A percentile compares a stretch with the other conserved stretches of the same genome.
phyloP scores from a whole-genome alignment of 2,329 filamentous ascomycete genomes.

The Bipolaris sorokiniana region DNA sequence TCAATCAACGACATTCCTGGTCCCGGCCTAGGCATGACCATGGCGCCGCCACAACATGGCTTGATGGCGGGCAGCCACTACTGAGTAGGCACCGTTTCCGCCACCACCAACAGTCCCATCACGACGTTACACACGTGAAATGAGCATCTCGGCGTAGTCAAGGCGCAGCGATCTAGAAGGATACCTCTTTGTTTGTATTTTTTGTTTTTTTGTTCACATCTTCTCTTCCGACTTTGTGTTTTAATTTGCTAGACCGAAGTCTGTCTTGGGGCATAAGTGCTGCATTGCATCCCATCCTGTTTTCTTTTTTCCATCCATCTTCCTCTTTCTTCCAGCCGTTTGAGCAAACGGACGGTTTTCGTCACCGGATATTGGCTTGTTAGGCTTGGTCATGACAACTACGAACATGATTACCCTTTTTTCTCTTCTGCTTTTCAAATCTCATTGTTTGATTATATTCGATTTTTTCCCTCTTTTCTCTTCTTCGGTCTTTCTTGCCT shows the following conservation, averaged over 20 bases:
- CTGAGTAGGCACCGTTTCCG: slow-evolving; percentile 28
- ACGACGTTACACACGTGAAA: slow-evolving; percentile 33
- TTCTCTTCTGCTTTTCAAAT: background rate
- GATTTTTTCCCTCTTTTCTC: slow-evolving; percentile 1
- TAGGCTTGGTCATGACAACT: slow-evolving; percentile 21
- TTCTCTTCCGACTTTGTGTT: slow-evolving; percentile 18
- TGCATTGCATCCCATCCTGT: slow-evolving; percentile 8
- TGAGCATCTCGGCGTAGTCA: slow-evolving; percentile 32
- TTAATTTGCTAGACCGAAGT: slow-evolving; percentile 36
- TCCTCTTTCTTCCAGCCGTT: slow-evolving; percentile 1
- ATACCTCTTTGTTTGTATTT: slow-evolving; percentile 22
- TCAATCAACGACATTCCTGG: slow-evolving; percentile 47
- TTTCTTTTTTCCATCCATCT: background rate
- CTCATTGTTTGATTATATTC: slow-evolving; percentile 11
- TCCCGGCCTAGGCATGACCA: slow-evolving; percentile 45
- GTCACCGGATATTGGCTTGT: slow-evolving; percentile 21
- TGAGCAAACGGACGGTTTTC: slow-evolving; percentile 15
- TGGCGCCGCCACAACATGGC: slow-evolving; percentile 52
- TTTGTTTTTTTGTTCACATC: slow-evolving; percentile 28
- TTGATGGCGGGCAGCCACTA: slow-evolving; percentile 55
- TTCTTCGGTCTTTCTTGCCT: background rate
- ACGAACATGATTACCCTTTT: slow-evolving; percentile 27
- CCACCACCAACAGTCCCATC: slow-evolving; percentile 17
- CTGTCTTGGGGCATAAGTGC: slow-evolving; percentile 23
- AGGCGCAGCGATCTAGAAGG: slow-evolving; percentile 31